Evolutionary conservation across 164 flowering plant genomes (phyloP).

Genomic region (Liquidambar formosana): DNA sequence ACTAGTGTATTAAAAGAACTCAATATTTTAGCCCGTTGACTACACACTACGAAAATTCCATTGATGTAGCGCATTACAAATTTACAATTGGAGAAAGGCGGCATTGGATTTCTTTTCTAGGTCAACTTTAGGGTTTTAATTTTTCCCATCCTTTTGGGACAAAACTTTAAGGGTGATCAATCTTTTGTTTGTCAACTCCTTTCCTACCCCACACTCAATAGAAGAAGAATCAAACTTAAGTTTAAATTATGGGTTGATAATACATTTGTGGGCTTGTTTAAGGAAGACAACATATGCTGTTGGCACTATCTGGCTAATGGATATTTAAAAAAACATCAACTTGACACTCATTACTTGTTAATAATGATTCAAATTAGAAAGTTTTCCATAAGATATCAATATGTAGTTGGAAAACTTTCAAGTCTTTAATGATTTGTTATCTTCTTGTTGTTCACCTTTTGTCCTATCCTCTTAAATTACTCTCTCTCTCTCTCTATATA

Average conservation of each 20-base stretch:
- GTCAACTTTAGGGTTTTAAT: constrained; percentile 11
- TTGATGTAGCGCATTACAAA: background rate
- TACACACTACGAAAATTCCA: background rate
- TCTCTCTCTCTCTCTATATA: too few species aligned
- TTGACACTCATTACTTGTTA: background rate
- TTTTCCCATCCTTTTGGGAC: constrained; percentile 14
- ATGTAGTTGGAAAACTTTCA: background rate
- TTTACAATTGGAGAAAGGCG: background rate
- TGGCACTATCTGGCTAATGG: constrained; percentile 16
- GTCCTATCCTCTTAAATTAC: too few species aligned
- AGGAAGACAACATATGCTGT: constrained; percentile 14
- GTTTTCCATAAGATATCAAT: background rate
- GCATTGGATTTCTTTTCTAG: constrained; percentile 2
- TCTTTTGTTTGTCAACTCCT: constrained; percentile 42
- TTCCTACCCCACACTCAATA: constrained; percentile 15
- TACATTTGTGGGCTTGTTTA: constrained; percentile 11
- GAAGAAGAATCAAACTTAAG: constrained; percentile 17
- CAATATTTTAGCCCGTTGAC: constrained; percentile 10
- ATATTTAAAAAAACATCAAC: background rate
- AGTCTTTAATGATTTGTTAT: background rate
- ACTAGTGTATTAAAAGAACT: background rate
- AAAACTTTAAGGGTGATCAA: background rate
- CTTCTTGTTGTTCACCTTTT: too few species aligned
- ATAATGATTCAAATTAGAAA: background rate
- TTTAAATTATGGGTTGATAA: constrained; percentile 7